Evolutionary conservation across 2,329 filamentous ascomycete genomes (phyloP), one percentile per base, ranked within the genome.

Genomic region (Diaporthe velutina): DNA sequence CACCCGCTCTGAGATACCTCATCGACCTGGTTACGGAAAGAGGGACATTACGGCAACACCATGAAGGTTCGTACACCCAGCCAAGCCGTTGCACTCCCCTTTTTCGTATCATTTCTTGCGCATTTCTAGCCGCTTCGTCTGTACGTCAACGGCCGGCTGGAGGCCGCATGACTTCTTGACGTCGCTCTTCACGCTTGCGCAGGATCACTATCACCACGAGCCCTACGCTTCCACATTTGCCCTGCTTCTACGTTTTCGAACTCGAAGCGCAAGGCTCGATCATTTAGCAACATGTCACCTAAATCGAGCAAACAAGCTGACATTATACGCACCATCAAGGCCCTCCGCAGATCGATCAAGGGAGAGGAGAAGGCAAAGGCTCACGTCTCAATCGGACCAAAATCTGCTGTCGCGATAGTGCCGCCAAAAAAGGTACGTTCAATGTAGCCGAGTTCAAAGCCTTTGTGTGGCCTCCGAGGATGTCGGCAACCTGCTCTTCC

Each of bases 341-440:
- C 93, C 83, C 90, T 98, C 85, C 91, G 95, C 83, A 91, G 95
- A 86, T 98, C 95, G 77, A 93, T 98, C 85, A 98, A 98, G 87
- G 93, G 94, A 84, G 95, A 97, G 79, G 97, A 95, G 88, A 92
- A 90, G 83, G 91, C 91, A 78, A 71, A 70, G 68, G 89, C 91
- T 78, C 93, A 94, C 82, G 89, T 94, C 79, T 93, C 93, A 74
- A 94, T 98, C 79, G 92, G 93, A 22, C 93, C 94, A 77, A 98
- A 98, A 84, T 93, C 95, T 73, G 94, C 95, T 54, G 91, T 96
- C 78, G 95, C 95, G 70, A 98, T 98, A 81, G 91, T 97, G 35
- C 95, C 96, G 71, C 96, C 96, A 1, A 98, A 98, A 85, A 98
- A 98, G 92, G 95, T 97, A 83, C 80, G 87, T 87, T 54, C 13